A percentile compares a stretch with the other conserved stretches of the same genome.
Conservation (phyloP, 192 early-diverging fungal genomes). For the Rhizophagus clarus region DNA sequence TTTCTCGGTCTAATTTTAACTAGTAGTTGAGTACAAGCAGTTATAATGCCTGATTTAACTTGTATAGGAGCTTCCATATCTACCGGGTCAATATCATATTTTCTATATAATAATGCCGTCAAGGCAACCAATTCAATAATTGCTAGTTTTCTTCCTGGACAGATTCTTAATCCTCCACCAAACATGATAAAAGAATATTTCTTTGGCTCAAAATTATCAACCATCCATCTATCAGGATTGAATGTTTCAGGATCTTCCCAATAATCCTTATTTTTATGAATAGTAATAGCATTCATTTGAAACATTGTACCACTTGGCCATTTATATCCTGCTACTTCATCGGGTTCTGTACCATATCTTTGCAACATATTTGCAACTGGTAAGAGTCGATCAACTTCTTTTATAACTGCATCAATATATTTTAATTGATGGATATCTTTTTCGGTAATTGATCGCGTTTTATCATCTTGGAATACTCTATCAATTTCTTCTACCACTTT, state of each 20-base stretch:
- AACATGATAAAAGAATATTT: too few species aligned
- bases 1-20: background rate
- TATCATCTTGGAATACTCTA: too few species aligned
- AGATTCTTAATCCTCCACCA: background rate
- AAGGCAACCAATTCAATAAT: background rate
- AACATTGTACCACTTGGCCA: background rate
- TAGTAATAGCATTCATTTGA: background rate
- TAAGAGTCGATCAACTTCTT: background rate
- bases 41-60: background rate
- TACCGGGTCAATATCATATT: too few species aligned
- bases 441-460: background rate
- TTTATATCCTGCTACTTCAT: background rate
- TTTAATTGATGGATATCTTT: background rate
- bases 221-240: too few species aligned
- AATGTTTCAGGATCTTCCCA: too few species aligned
- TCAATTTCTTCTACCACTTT: background rate
- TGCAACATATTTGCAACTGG: background rate
- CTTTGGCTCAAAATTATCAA: too few species aligned
- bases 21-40: background rate
- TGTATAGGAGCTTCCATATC: background rate
- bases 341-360: background rate
- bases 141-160: conserved; percentile 12
- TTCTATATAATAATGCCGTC: background rate
- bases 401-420: conserved; percentile 19
- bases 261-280: background rate